These are phyloP conservation scores for Darksidea phi DNA, from an alignment of 495 filamentous ascomycete genomes.

Conservation along the genomic window DNA sequence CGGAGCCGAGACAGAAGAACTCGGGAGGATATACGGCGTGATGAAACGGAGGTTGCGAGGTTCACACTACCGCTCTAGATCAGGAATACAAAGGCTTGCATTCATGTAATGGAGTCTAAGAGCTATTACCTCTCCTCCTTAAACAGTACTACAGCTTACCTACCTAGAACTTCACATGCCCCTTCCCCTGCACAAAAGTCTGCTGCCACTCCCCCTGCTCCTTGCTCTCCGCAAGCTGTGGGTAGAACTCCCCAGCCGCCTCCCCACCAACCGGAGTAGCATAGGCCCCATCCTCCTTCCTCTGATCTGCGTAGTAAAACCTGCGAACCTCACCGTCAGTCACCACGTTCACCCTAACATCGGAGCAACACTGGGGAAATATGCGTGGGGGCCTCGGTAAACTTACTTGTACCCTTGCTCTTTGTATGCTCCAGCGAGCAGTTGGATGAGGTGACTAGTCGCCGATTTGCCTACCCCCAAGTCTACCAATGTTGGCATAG, in stretches of 20 bases:
- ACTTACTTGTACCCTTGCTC: constrained; percentile 52
- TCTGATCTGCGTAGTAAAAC: constrained; percentile 53
- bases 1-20: constrained; percentile 73
- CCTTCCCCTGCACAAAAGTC: constrained; percentile 50
- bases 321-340: constrained; percentile 33
- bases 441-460: constrained; percentile 48
- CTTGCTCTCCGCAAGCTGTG: constrained; percentile 43
- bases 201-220: constrained; percentile 48
- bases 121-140: no score
- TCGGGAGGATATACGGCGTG: constrained; percentile 70
- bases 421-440: constrained; percentile 45
- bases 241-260: constrained; percentile 47
- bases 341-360: not conserved
- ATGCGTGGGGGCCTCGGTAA: no score
- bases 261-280: constrained; percentile 42
- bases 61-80: no score
- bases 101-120: no score
- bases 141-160: not conserved
- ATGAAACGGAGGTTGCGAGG: no score
- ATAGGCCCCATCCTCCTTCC: constrained; percentile 46
- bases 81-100: no score
- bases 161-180: constrained; percentile 35
- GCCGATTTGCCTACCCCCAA: constrained; percentile 50
- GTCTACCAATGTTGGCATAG: constrained; percentile 41
- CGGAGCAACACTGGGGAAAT: no score